Evolutionary conservation across 352 stramenopile genomes (phyloP), one percentile per base, ranked within the genome.

Genomic region (Phytophthora idaei): DNA sequence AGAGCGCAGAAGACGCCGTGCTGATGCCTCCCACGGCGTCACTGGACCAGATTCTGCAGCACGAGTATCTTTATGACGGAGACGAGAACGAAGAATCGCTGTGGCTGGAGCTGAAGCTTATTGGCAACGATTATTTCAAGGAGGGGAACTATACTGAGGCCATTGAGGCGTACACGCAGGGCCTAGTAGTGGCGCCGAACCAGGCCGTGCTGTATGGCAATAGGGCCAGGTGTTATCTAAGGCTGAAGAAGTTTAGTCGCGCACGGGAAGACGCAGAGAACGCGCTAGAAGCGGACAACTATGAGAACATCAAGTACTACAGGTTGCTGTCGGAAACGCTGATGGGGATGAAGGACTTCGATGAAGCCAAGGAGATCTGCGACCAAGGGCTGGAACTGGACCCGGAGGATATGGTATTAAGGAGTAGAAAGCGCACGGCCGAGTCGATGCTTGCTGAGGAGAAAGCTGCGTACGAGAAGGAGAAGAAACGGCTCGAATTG

Each of bases 201-300:
- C 45, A 80, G n/a, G 60, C 74, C 0, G 69, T 78, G 27, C 61
- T 82, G 3, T 71, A 60, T 57, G 62, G 65, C n/a, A 80, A 82
- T 53, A 52, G 77, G 37, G 71, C 73, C 34, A 71, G 61, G 56
- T 78, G 71, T 44, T 74, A 72, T 36, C 47, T 85, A 1, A 29
- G 42, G 14, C 27, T 77, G 27, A 66, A 74, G 45, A 37, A 76
- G 44, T 82, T 69, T 45, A 64, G 71, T 5, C 51, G 58, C 7
- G 73, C 74, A 1, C 57, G 68, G 1, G 67, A 78, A 53, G 77
- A 82, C 49, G 77, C 77, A 0, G 52, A 73, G 36, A 68, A 84
- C 25, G 76, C 73, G 2, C 17, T 84, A 48, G 67, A 73, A 15
- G 45, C 67, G 1, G 67, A 80, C 14, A 62, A 67, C 34, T 57